Evolutionary conservation across 179 eudicot genomes (phyloP), one percentile per base, ranked within the genome.

Genomic region (Amaranthus tricolor): DNA sequence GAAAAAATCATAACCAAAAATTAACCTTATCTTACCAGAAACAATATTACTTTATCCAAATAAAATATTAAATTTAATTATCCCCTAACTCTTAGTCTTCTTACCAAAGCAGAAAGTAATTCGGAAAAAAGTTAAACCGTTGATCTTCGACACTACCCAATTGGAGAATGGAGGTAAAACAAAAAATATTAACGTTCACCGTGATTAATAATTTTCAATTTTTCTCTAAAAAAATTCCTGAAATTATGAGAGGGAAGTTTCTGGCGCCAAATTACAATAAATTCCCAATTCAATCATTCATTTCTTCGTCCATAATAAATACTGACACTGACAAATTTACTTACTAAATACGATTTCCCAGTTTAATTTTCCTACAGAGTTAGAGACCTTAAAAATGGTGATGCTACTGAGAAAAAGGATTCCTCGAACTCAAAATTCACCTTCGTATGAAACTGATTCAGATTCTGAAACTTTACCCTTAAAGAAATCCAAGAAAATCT

Each of bases 361-460:
- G 40, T 31, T 31, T 31, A 2, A 4, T 31, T 31, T 31, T 31
- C 40, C 3, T 31, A 31, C 40, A 53, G 56, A 53, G 5, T 9
- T 9, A 53, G 56, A 53, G 5, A 2, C 10, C 10, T 9, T 9
- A 66, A 78, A 54, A 72, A 76, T 79, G 82, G 82, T 79, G 78
- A 79, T 82, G 85, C 76, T 82, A 6, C 64, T 78, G 10, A 66
- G 85, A 56, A 76, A 68, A 70, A 49, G 82, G 44, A 56, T 53
- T 0, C 64, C 74, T 4, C 21, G 71, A 6, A 7, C 67, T 40
- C 5, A 6, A 3, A 63, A 70, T 4, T 47, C 68, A 0, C 19
- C 60, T 2, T 16, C 40, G 1, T 59, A 72, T 0, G 61, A 73
- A 6, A 15, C 81, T 5, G 79, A 71, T 11, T 48, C 50, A 0